Evolutionary conservation across 2,329 filamentous ascomycete genomes (phyloP).

Genomic region (Aspergillus sp.): DNA sequence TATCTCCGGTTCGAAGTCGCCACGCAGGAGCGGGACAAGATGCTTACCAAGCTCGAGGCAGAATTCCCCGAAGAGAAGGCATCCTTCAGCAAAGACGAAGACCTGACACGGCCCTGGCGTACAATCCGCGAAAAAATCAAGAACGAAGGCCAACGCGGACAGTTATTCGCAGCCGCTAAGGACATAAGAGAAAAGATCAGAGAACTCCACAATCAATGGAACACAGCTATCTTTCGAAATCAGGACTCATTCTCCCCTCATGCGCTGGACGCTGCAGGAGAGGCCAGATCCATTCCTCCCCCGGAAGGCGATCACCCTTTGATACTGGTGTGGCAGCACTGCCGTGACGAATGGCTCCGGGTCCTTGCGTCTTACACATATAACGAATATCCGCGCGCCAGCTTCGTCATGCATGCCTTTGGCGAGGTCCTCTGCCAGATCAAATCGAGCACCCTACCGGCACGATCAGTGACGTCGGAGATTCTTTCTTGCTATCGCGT

Average conservation of each 20-base stretch:
- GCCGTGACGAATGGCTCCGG: conserved; percentile 32
- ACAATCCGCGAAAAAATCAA: conserved; percentile 26
- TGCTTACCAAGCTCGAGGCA: conserved; percentile 35
- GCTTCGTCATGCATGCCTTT: conserved; percentile 35
- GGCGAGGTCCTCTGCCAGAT: conserved; percentile 38
- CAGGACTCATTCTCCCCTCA: conserved; percentile 23
- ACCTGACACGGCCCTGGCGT: conserved; percentile 38
- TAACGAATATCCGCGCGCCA: conserved; percentile 19
- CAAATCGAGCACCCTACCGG: conserved; percentile 29
- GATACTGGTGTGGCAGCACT: conserved; percentile 38
- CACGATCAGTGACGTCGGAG: conserved; percentile 30
- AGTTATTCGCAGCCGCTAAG: conserved; percentile 23
- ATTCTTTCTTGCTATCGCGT: conserved; percentile 35
- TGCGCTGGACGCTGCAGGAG: conserved; percentile 32
- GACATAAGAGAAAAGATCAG: conserved; percentile 25
- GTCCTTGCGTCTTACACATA: conserved; percentile 46
- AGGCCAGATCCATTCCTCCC: conserved; percentile 32
- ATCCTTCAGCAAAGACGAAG: conserved; percentile 31
- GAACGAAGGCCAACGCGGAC: conserved; percentile 16
- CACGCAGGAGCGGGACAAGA: conserved; percentile 28
- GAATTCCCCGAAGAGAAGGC: conserved; percentile 27
- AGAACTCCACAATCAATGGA: conserved; percentile 25
- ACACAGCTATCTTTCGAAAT: conserved; percentile 2
- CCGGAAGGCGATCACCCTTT: conserved; percentile 37
- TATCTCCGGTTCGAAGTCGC: conserved; percentile 48